Evolutionary conservation across 2,329 filamentous ascomycete genomes (phyloP).

Genomic region (Sclerotinia sclerotiorum): DNA sequence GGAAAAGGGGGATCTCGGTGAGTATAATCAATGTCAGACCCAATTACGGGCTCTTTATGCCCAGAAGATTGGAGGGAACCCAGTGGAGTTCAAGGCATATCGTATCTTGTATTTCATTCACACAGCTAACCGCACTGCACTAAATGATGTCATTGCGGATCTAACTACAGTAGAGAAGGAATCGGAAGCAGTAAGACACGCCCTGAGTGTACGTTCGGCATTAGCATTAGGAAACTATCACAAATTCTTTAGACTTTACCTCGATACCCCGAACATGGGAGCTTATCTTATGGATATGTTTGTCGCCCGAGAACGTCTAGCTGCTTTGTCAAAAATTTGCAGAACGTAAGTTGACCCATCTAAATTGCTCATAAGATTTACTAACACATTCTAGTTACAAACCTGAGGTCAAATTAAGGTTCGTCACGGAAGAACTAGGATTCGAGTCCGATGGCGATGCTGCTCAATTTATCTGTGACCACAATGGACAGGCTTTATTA

Average conservation of each 20-base stretch:
- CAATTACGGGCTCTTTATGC: slow-evolving; percentile 90
- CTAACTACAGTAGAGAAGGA: slow-evolving; percentile 96
- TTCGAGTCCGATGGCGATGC: slow-evolving; percentile 93
- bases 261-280: slow-evolving; percentile 94
- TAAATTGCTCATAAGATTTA: slow-evolving; percentile 22
- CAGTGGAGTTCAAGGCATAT: slow-evolving; percentile 97
- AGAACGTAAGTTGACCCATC: slow-evolving; percentile 71
- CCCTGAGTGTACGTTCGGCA: slow-evolving; percentile 84
- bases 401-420: slow-evolving; percentile 82
- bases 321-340: slow-evolving; percentile 88
- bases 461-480: slow-evolving; percentile 83
- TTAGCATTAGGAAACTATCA: slow-evolving; percentile 95
- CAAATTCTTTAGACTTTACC: slow-evolving; percentile 94
- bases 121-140: slow-evolving; percentile 94
- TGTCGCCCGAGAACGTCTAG: slow-evolving; percentile 86
- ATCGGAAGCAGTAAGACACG: slow-evolving; percentile 82
- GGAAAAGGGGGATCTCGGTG: slow-evolving; percentile 98
- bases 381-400: slow-evolving; percentile 75
- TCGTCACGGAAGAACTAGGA: slow-evolving; percentile 91
- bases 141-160: slow-evolving; percentile 98
- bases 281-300: slow-evolving; percentile 99
- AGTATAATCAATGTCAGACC: slow-evolving; percentile 99
- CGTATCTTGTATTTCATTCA: slow-evolving; percentile 99
- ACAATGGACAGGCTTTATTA: slow-evolving; percentile 73
- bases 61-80: slow-evolving; percentile 82